Base-by-base conservation (phyloP, 768 basidiomycete species). In the Boletellus sp. region DNA sequence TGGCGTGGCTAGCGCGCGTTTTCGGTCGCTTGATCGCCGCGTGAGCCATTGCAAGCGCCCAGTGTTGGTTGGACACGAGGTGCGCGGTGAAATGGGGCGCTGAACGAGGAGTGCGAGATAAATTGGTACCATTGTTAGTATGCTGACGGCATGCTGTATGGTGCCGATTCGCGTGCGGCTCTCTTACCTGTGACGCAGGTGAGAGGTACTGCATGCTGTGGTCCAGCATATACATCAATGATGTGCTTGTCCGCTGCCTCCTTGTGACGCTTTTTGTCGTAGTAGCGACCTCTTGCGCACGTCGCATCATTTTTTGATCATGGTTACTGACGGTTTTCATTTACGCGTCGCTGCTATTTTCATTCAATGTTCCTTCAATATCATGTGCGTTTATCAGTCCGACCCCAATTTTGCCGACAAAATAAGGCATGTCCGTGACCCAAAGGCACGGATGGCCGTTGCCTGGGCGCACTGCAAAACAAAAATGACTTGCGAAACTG, bases 41-140 rank as follows among this genome's bases (percentile, higher is more conserved):
- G 82, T 74, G 72, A 74, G 72, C 72, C 76, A 74, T 78, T 78
- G 71, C 76, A 80, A 74, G 74, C 78, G 78, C 77, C 73, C 81
- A 78, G 80, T 72, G 74, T 71, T 77, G 83, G 88, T 83, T 86
- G 87, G 87, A 81, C 85, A 83, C 85, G 84, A 76, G 80, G 85
- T 78, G 83, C 77, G 87, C 73, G 90, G 90, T 92, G 90, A 92
- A 92, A 92, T 85, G 90, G 90, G 87, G 89, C 87, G 88, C 88
- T 83, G 90, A 91, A 88, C 88, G 90, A 90, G 87, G 82, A 89
- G 87, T 86, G 88, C 82, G 82, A 82, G 80, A 39, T 31, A 38
- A 72, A 63, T 63, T 66, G 60, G 44, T 50, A 52, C 46, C 56
- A 48, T 10, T 17, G 17, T 23, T 10, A 41, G 52, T 51, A 36